A percentile compares a stretch with the other conserved stretches of the same genome.
phyloP scores from a whole-genome alignment of 495 filamentous ascomycete genomes.

The Daldinia caldariorum region DNA sequence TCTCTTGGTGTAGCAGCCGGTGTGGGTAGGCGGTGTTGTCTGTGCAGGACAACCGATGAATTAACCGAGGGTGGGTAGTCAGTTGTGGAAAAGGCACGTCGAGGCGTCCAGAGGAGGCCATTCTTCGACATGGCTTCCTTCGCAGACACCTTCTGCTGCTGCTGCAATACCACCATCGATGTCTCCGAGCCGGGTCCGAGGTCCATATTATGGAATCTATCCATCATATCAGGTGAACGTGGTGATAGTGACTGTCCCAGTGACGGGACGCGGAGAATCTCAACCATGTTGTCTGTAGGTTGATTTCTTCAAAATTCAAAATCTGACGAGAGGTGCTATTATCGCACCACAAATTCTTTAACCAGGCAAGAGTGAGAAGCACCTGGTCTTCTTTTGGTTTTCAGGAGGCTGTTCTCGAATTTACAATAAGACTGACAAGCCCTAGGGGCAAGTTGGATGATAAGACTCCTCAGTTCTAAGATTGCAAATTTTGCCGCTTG shows the following conservation, averaged over 20 bases:
- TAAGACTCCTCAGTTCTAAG: slow-evolving; percentile 12
- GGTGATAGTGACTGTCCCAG: slow-evolving; percentile 31
- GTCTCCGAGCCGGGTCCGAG: slow-evolving; percentile 41
- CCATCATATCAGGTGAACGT: slow-evolving; percentile 40
- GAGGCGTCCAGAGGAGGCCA: slow-evolving; percentile 13
- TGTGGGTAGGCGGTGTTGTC: slow-evolving; percentile 27
- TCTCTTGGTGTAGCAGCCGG: slow-evolving; percentile 29
- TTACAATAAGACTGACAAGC: slow-evolving; percentile 23
- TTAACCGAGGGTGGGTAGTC: slow-evolving; percentile 29
- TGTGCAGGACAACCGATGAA: slow-evolving; percentile 12
- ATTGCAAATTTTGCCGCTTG: slow-evolving; percentile 8
- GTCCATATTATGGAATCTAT: slow-evolving; percentile 39
- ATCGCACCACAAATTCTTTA: slow-evolving; percentile 11
- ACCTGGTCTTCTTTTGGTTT: slow-evolving; percentile 1
- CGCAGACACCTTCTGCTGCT: slow-evolving; percentile 30
- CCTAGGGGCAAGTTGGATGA: slow-evolving; percentile 17
- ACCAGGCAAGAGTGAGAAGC: slow-evolving; percentile 15
- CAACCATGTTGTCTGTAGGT: slow-evolving; percentile 37
- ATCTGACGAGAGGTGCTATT: slow-evolving; percentile 20
- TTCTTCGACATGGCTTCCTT: slow-evolving; percentile 32
- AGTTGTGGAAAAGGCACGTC: slow-evolving; percentile 35
- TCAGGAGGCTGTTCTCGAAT: slow-evolving; percentile 19
- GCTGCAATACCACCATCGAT: slow-evolving; percentile 27
- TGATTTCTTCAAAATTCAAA: slow-evolving; percentile 22
- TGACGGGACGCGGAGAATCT: slow-evolving; percentile 34